Percentiles rank a stretch among this genome's conserved stretches.
Conservation (phyloP, 306 rosid species). For the Begonia masoniana region DNA sequence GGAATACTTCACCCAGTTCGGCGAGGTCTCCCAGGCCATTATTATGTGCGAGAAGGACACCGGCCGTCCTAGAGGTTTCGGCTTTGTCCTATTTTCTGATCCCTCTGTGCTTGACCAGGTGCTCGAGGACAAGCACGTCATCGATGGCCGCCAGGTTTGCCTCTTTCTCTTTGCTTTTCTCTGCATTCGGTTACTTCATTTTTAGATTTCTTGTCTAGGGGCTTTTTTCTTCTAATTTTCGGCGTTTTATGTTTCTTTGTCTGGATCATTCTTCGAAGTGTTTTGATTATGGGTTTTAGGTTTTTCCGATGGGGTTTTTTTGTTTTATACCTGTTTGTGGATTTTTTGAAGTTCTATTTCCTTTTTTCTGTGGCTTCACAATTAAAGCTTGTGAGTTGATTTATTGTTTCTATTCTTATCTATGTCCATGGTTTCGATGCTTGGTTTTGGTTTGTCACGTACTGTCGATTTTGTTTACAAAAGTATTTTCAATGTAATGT, state of each 20-base stretch:
- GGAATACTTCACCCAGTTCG: slow-evolving; percentile 39
- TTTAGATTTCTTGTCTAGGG: neutral
- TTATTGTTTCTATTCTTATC: no score
- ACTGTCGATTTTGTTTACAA: no score
- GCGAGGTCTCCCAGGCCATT: slow-evolving; percentile 37
- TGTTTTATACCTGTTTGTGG: neutral
- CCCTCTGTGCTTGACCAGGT: slow-evolving; percentile 40
- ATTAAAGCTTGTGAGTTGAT: no score
- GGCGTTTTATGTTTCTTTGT: neutral
- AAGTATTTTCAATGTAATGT: no score
- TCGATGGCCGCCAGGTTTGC: slow-evolving; percentile 42
- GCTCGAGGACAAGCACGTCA: slow-evolving; percentile 41
- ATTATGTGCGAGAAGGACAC: slow-evolving; percentile 58
- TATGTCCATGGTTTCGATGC: no score
- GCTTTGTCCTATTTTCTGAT: slow-evolving; percentile 48
- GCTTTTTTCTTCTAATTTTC: neutral
- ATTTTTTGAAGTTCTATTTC: neutral
- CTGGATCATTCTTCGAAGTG: neutral
- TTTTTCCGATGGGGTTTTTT: no score
- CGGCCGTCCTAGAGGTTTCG: slow-evolving; percentile 50
- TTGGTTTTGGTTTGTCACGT: no score
- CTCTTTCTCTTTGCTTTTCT: neutral
- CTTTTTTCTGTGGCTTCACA: neutral
- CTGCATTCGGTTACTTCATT: slow-evolving; percentile 14
- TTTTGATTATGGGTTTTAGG: neutral